A percentile compares a stretch with the other conserved stretches of the same genome.
These are phyloP conservation scores for Diaporthe helianthi DNA, from an alignment of 2,329 filamentous ascomycete species.

Conservation along the genomic window DNA sequence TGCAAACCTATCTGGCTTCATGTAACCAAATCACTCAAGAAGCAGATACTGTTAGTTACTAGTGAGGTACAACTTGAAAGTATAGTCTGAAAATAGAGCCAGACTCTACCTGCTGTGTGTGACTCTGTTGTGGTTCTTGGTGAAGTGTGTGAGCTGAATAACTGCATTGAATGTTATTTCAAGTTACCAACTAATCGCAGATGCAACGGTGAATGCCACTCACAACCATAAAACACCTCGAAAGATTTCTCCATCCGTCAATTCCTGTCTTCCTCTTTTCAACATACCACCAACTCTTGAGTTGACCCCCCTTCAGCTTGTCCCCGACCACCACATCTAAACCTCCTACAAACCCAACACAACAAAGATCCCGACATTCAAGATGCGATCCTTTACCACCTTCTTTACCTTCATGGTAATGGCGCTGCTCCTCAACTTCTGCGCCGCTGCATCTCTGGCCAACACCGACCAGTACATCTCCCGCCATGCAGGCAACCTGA, in stretches of 20 bases:
- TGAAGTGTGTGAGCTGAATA: background rate
- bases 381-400: background rate
- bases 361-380: background rate
- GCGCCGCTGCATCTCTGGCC: background rate
- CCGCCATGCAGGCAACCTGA: background rate
- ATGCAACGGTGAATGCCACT: background rate
- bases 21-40: background rate
- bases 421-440: background rate
- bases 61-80: too few species aligned
- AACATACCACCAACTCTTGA: background rate
- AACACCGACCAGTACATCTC: background rate
- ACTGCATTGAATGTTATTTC: background rate
- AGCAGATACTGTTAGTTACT: background rate
- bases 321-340: background rate
- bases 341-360: background rate
- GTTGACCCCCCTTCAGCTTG: background rate
- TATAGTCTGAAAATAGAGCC: too few species aligned
- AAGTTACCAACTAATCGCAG: background rate
- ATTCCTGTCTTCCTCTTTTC: background rate
- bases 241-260: background rate
- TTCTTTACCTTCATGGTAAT: background rate
- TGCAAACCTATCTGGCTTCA: background rate
- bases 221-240: background rate
- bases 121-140: background rate
- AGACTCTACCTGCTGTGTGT: too few species aligned